Percentiles rank a stretch among this genome's conserved stretches.
phyloP scores from a whole-genome alignment of 208 protist genomes.

The Trypanosoma cruzi region DNA sequence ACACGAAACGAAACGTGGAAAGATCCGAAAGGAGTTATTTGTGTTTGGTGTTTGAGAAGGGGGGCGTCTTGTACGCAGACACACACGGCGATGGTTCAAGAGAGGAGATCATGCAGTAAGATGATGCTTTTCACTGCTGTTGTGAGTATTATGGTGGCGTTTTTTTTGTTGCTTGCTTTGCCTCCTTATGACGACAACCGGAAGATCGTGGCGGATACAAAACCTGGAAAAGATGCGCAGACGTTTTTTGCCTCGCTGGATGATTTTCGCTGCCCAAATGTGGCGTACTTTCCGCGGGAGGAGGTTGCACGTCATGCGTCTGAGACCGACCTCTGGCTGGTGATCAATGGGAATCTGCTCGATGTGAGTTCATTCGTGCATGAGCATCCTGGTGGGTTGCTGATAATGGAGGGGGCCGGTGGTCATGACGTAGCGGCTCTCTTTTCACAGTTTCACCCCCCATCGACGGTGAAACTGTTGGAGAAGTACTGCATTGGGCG shows the following conservation, averaged over 20 bases:
- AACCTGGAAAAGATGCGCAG: neutral
- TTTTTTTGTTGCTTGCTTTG: neutral
- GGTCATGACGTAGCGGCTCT: slow-evolving; percentile 56
- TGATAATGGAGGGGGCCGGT: slow-evolving; percentile 60
- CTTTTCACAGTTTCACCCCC: slow-evolving; percentile 63
- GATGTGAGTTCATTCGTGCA: slow-evolving; percentile 61
- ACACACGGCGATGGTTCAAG: neutral
- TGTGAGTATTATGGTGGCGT: neutral
- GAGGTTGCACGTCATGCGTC: slow-evolving; percentile 55
- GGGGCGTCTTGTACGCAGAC: neutral
- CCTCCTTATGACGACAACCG: slow-evolving; percentile 11
- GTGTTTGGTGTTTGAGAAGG: no score
- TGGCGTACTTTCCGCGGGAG: slow-evolving; percentile 38
- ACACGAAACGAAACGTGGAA: no score
- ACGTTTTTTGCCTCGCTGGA: slow-evolving; percentile 42
- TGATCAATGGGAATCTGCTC: slow-evolving; percentile 75
- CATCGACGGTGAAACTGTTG: slow-evolving; percentile 44
- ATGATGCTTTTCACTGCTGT: neutral
- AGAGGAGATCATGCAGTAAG: neutral
- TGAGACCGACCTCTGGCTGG: slow-evolving; percentile 62
- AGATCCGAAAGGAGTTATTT: no score
- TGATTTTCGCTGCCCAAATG: slow-evolving; percentile 51
- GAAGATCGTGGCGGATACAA: neutral
- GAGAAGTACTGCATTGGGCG: slow-evolving; percentile 70
- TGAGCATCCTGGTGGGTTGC: slow-evolving; percentile 64